Evolutionary conservation across 2,329 filamentous ascomycete species (phyloP), one percentile per base, ranked within the genome.

Genomic region (Venturia effusa): DNA sequence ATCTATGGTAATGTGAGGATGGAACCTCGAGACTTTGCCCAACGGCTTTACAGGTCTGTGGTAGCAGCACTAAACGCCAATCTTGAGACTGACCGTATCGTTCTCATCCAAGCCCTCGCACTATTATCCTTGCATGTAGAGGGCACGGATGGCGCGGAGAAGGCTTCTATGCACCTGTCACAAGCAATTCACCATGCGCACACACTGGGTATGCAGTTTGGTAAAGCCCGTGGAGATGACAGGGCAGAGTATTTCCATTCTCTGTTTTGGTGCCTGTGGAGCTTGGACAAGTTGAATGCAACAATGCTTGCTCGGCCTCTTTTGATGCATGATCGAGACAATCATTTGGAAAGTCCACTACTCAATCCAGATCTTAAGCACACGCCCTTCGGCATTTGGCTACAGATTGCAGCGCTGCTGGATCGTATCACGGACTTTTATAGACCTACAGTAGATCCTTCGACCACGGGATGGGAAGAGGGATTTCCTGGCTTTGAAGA

Each of bases 141-240:
- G 70, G 79, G 78, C 4, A 72, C 75, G 15, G 78, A 80, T 64
- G 78, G 78, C 22, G 75, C 76, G 2, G 78, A 79, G 65, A 76
- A 78, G 63, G 74, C 77, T 4, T 79, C 78, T 0, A 76, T 79
- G 74, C 75, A 77, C 61, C 70, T 80, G 5, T 75, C 75, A 0
- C 77, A 79, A 69, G 79, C 79, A 8, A 78, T 81, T 61, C 79
- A 81, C 59, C 77, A 80, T 66, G 77, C 76, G 4, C 78, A 80
- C 64, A 80, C 78, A 1, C 74, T 80, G 32, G 79, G 78, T 8
- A 72, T 80, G 22, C 78, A 80, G 57, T 76, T 80, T 27, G 73
- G 70, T 6, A 70, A 72, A 17, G 64, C 70, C 69, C 37, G 66
- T 55, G 59, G 68, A 48, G 41, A 66, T n/a, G 71, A 71, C 7